These are phyloP conservation scores for Medicago ruthenica DNA, from an alignment of 306 rosid species.

Conservation along the genomic window DNA sequence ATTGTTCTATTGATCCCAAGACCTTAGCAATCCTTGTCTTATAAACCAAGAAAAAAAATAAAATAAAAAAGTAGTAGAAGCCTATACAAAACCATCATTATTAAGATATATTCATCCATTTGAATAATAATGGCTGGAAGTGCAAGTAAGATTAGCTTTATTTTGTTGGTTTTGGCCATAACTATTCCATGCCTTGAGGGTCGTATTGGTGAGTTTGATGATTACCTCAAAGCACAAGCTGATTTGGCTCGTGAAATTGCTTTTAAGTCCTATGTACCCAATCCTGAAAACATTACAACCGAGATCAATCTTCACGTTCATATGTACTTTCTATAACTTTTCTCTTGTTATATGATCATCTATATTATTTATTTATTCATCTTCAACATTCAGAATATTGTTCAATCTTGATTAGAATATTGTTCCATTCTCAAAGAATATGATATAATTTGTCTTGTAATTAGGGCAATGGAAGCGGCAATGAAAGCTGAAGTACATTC, in stretches of 20 bases:
- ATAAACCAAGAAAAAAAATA: constrained; percentile 6
- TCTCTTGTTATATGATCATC: neutral
- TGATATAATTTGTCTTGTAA: neutral
- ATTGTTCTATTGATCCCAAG: neutral
- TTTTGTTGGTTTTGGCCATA: constrained; percentile 54
- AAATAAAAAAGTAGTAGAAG: neutral
- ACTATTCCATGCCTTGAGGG: constrained; percentile 63
- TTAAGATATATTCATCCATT: neutral
- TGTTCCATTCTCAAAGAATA: neutral
- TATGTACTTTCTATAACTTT: constrained; percentile 27
- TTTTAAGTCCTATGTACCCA: constrained; percentile 53
- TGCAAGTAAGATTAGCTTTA: constrained; percentile 39
- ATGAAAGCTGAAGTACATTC: neutral
- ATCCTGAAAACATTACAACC: constrained; percentile 54
- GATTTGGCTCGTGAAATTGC: constrained; percentile 52
- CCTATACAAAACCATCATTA: neutral
- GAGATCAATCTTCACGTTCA: constrained; percentile 57
- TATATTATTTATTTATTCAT: neutral
- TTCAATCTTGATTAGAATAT: neutral
- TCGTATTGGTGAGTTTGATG: constrained; percentile 53
- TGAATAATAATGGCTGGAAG: constrained; percentile 42
- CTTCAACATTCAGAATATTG: neutral
- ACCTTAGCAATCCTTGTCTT: constrained; percentile 46
- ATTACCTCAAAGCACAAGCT: constrained; percentile 42
- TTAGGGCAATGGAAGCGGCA: neutral